Percentiles rank a stretch among this genome's conserved stretches.
Conservation (phyloP, 164 flowering plant species). For the Chimonanthus salicifolius region DNA sequence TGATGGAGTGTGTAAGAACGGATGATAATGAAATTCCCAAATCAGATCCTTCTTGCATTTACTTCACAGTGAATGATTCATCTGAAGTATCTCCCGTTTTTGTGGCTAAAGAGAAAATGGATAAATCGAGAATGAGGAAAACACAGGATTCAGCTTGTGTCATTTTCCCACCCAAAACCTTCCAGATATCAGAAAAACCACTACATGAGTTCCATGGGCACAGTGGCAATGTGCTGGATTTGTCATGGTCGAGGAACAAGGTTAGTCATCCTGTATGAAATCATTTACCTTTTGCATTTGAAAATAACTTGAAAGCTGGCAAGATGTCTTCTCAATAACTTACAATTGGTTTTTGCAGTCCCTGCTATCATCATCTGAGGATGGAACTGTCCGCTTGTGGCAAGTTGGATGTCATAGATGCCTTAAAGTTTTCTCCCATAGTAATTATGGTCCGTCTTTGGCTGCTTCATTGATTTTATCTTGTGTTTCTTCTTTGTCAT, state of each 20-base stretch:
- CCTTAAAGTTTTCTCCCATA: conserved; percentile 60
- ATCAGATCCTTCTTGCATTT: conserved; percentile 61
- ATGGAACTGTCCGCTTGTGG: conserved; percentile 94
- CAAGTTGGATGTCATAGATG: conserved; percentile 60
- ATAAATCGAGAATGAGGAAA: conserved; percentile 40
- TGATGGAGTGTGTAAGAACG: conserved; percentile 61
- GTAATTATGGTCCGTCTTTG: conserved; percentile 47
- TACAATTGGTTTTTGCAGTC: conserved; percentile 39
- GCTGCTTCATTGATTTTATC: background rate
- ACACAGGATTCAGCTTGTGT: conserved; percentile 73
- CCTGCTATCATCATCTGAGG: conserved; percentile 77
- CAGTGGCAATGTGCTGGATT: conserved; percentile 66
- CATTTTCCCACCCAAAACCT: conserved; percentile 70
- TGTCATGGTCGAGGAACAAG: conserved; percentile 87
- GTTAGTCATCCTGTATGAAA: conserved; percentile 34
- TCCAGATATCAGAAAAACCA: conserved; percentile 73
- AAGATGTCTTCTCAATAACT: background rate
- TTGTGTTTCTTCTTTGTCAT: background rate
- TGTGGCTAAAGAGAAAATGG: conserved; percentile 45
- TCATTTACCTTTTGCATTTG: background rate
- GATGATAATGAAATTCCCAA: conserved; percentile 47
- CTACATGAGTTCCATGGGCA: conserved; percentile 85
- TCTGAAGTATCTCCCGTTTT: conserved; percentile 57
- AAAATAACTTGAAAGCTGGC: background rate
- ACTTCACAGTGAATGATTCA: conserved; percentile 65